Percentiles rank a stretch among this genome's conserved stretches.
Evolutionary conservation across 2,329 filamentous ascomycete species (phyloP).

Genomic region (Fusarium oxysporum): DNA sequence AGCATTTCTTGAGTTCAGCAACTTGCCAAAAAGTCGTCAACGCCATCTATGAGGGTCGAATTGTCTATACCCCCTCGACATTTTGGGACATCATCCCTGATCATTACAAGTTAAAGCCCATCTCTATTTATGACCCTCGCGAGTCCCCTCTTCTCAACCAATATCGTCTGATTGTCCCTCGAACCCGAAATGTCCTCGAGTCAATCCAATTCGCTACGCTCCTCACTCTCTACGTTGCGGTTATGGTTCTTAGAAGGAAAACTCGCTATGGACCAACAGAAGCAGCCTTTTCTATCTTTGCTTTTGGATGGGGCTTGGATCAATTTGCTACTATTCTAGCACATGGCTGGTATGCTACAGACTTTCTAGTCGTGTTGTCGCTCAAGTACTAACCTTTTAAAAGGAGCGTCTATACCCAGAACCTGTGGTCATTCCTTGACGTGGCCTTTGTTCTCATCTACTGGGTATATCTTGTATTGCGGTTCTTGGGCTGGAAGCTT

Average conservation of each 20-base stretch:
- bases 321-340: slow-evolving; percentile 82
- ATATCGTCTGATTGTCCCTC: slow-evolving; percentile 84
- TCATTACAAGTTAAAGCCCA: slow-evolving; percentile 85
- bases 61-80: slow-evolving; percentile 84
- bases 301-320: slow-evolving; percentile 82
- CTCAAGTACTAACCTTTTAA: slow-evolving; percentile 4
- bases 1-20: slow-evolving; percentile 79
- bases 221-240: slow-evolving; percentile 74
- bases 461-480: slow-evolving; percentile 73
- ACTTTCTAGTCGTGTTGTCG: neutral
- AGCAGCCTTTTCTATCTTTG: slow-evolving; percentile 76
- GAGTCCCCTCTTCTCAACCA: slow-evolving; percentile 83
- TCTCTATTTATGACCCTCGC: slow-evolving; percentile 82
- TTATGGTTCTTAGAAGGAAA: slow-evolving; percentile 77
- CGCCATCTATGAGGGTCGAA: slow-evolving; percentile 82
- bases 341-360: slow-evolving; percentile 68
- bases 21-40: slow-evolving; percentile 85
- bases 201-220: slow-evolving; percentile 78
- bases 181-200: slow-evolving; percentile 81
- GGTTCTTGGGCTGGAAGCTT: slow-evolving; percentile 71
- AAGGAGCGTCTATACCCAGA: slow-evolving; percentile 86
- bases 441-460: slow-evolving; percentile 82
- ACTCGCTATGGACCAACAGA: slow-evolving; percentile 68
- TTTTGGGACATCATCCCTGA: slow-evolving; percentile 88
- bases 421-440: slow-evolving; percentile 89